These are phyloP conservation scores for Calonectria multiphialidica DNA, from an alignment of 2,329 filamentous ascomycete genomes.

Conservation along the genomic window DNA sequence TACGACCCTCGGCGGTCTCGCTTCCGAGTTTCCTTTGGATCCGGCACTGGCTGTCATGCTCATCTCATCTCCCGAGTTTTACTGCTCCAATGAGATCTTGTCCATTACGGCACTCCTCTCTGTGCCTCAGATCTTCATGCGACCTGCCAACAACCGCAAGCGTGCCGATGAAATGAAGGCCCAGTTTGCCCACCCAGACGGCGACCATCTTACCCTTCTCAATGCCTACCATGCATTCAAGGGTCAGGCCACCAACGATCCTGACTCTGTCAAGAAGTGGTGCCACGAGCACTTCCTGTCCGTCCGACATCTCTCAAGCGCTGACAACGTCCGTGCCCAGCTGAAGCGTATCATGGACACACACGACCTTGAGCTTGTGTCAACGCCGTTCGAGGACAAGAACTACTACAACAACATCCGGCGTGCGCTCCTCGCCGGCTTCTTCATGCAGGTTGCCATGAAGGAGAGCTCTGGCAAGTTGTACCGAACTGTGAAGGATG, in stretches of 20 bases:
- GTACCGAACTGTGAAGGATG: constrained; percentile 96
- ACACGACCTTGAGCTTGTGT: constrained; percentile 85
- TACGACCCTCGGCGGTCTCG: constrained; percentile 85
- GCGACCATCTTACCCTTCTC: constrained; percentile 94
- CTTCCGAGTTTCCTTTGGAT: constrained; percentile 95
- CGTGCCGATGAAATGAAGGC: constrained; percentile 98
- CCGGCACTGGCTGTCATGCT: constrained; percentile 97
- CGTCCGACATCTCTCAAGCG: constrained; percentile 87
- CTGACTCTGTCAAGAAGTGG: constrained; percentile 84
- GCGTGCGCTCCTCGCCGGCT: constrained; percentile 89
- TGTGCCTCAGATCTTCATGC: constrained; percentile 93
- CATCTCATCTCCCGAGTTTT: constrained; percentile 96
- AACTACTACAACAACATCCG: constrained; percentile 99
- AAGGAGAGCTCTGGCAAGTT: constrained; percentile 89
- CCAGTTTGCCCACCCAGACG: constrained; percentile 91
- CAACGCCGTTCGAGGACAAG: constrained; percentile 92
- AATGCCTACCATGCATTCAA: constrained; percentile 99
- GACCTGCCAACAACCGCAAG: constrained; percentile 86
- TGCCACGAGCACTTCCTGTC: constrained; percentile 98
- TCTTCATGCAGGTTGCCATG: constrained; percentile 99
- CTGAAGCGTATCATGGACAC: constrained; percentile 98
- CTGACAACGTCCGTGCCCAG: constrained; percentile 93
- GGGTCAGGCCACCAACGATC: constrained; percentile 69
- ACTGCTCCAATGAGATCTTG: constrained; percentile 97
- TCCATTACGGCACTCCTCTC: constrained; percentile 95